Conservation (phyloP, 306 rosid genomes). For the apple (Malus domestica) region ASM211411v1 NC_041795.1:35605501-35606000, state of each 20-base stretch:
- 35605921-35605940: constrained; percentile 72
- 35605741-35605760: constrained; percentile 69
- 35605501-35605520: constrained; percentile 59
- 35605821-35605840: constrained; percentile 61
- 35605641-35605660: constrained; percentile 1
- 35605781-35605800: constrained; percentile 80
- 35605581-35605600: constrained; percentile 7
- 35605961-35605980: constrained; percentile 84
- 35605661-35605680: constrained; percentile 40
- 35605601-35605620: neutral
- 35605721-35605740: constrained; percentile 86
- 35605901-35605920: constrained; percentile 63
- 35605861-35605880: constrained; percentile 64
- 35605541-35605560: constrained; percentile 83
- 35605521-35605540: constrained; percentile 89
- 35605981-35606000: constrained; percentile 88
- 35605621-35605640: neutral
- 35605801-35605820: constrained; percentile 46
- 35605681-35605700: constrained; percentile 90
- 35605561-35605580: constrained; percentile 53
- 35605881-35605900: constrained; percentile 86
- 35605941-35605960: constrained; percentile 88
- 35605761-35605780: constrained; percentile 76
- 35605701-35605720: constrained; percentile 68
- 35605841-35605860: constrained; percentile 61